phyloP scores from a whole-genome alignment of 164 flowering plant species.

The Vitis rotundifolia region DNA sequence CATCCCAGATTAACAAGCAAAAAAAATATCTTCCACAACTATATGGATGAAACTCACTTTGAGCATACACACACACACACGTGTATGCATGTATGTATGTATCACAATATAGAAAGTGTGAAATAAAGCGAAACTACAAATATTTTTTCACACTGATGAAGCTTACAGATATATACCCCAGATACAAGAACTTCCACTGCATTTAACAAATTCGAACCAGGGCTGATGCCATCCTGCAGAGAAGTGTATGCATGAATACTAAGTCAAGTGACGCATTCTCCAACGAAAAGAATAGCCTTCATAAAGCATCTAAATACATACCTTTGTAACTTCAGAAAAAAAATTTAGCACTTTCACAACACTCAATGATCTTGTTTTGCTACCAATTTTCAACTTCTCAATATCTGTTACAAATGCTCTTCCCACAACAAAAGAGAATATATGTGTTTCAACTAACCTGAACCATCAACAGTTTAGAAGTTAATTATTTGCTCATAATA shows the following conservation, averaged over 20 bases:
- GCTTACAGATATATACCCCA: constrained; percentile 60
- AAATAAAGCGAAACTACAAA: constrained; percentile 3
- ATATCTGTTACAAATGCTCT: constrained; percentile 99
- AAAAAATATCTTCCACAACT: too few species aligned
- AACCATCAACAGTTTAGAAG: constrained; percentile 15
- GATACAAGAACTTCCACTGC: constrained; percentile 93
- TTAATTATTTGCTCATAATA: constrained; percentile 12
- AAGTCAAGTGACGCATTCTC: constrained; percentile 4
- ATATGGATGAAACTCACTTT: too few species aligned
- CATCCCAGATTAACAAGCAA: too few species aligned
- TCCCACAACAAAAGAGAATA: constrained; percentile 98
- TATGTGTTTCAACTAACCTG: constrained; percentile 97
- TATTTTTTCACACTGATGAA: constrained; percentile 1
- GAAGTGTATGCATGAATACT: constrained; percentile 14
- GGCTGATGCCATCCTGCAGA: constrained; percentile 80
- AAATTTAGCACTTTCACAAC: constrained; percentile 55
- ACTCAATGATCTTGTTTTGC: constrained; percentile 82
- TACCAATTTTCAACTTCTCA: constrained; percentile 87
- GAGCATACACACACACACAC: too few species aligned
- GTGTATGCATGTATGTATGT: too few species aligned
- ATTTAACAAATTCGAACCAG: constrained; percentile 83
- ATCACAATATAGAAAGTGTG: background rate
- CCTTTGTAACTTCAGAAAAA: constrained; percentile 87
- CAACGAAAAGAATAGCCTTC: background rate
- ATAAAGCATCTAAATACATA: constrained; percentile 22